Evolutionary conservation across 306 rosid species (phyloP).

Genomic region (Quercus wislizeni): DNA sequence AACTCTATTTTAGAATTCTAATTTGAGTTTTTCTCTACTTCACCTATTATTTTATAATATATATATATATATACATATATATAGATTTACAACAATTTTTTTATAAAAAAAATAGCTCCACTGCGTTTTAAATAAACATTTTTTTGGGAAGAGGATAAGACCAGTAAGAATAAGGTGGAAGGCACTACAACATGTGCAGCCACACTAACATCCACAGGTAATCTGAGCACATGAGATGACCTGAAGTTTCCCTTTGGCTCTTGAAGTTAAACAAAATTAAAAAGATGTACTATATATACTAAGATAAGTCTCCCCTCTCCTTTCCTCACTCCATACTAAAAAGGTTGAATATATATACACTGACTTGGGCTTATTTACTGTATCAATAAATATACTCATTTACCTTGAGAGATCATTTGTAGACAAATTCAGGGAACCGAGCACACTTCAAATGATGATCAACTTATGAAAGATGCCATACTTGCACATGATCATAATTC

Average conservation of each 20-base stretch:
- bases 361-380: too few species aligned
- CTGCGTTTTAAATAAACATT: slow-evolving; percentile 6
- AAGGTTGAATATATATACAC: not conserved
- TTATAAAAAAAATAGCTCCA: not conserved
- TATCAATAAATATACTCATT: not conserved
- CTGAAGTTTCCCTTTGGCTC: not conserved
- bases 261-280: not conserved
- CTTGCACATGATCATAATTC: too few species aligned
- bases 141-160: slow-evolving; percentile 15
- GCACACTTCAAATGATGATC: too few species aligned
- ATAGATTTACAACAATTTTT: too few species aligned
- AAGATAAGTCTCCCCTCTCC: not conserved
- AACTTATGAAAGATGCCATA: too few species aligned
- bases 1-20: too few species aligned
- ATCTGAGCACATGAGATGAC: slow-evolving; percentile 1
- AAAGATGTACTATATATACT: not conserved
- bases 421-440: not conserved
- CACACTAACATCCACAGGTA: slow-evolving; percentile 12
- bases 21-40: too few species aligned
- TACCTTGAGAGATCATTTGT: not conserved
- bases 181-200: slow-evolving; percentile 26
- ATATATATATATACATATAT: too few species aligned
- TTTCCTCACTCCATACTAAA: not conserved
- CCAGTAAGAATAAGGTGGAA: slow-evolving; percentile 6
- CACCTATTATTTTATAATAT: too few species aligned